Evolutionary conservation across 129 eudicot species (phyloP).

Genomic region (Gnaphalium uliginosum): DNA sequence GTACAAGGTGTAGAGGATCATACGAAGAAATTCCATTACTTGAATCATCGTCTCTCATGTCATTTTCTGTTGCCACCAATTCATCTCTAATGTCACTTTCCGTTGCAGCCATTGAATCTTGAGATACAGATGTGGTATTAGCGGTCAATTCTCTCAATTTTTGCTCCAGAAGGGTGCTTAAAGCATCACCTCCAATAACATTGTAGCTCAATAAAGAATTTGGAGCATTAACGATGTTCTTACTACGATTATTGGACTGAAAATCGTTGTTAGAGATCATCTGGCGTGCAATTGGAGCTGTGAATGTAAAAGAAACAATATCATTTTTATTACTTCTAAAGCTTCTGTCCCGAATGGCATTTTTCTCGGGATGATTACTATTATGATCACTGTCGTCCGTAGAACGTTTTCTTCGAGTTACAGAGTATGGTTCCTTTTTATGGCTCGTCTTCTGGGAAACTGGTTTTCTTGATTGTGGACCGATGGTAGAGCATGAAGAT

Average conservation of each 20-base stretch:
- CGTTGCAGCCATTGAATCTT: slow-evolving; percentile 25
- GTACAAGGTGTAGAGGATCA: slow-evolving; percentile 36
- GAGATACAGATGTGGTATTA: slow-evolving; percentile 38
- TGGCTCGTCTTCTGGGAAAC: slow-evolving; percentile 44
- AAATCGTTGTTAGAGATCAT: slow-evolving; percentile 29
- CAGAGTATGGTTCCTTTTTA: slow-evolving; percentile 50
- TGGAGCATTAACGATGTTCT: slow-evolving; percentile 33
- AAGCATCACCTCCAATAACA: slow-evolving; percentile 68
- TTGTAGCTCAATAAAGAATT: slow-evolving; percentile 46
- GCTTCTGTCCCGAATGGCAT: slow-evolving; percentile 46
- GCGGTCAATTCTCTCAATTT: slow-evolving; percentile 62
- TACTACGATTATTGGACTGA: slow-evolving; percentile 38
- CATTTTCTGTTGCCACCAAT: slow-evolving; percentile 22
- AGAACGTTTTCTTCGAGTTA: slow-evolving; percentile 60
- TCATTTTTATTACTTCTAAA: slow-evolving; percentile 55
- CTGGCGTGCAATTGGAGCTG: slow-evolving; percentile 71
- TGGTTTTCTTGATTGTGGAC: slow-evolving; percentile 46
- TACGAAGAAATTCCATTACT: slow-evolving; percentile 39
- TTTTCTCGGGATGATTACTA: slow-evolving; percentile 36
- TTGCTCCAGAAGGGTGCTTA: slow-evolving; percentile 74
- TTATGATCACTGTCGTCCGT: slow-evolving; percentile 51
- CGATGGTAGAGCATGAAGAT: slow-evolving; percentile 31
- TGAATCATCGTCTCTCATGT: slow-evolving; percentile 32
- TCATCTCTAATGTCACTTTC: slow-evolving; percentile 33
- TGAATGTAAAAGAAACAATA: slow-evolving; percentile 85